A percentile compares a stretch with the other conserved stretches of the same genome.
phyloP scores from a whole-genome alignment of 345 rosid genomes.

The Cochlearia excelsa region DNA sequence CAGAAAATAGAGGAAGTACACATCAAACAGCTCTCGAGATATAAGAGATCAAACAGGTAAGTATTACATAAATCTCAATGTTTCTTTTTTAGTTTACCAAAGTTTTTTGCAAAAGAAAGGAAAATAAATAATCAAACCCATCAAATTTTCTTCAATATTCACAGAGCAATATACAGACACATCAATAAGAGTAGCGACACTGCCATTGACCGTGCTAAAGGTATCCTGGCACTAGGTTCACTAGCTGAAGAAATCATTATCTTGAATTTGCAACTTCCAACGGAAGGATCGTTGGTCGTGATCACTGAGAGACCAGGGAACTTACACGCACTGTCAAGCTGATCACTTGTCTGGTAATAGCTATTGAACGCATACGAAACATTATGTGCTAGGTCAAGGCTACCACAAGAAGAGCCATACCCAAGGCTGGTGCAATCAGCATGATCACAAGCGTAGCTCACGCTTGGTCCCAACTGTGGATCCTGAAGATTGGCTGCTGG shows the following conservation, averaged over 20 bases:
- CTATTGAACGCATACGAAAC: slow-evolving; percentile 65
- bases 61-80: slow-evolving; percentile 24
- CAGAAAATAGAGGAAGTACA: not conserved
- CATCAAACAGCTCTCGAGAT: slow-evolving; percentile 14
- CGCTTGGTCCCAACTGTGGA: slow-evolving; percentile 49
- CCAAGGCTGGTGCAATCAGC: slow-evolving; percentile 73
- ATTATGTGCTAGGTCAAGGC: slow-evolving; percentile 45
- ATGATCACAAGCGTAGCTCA: slow-evolving; percentile 59
- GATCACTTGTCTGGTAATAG: slow-evolving; percentile 56
- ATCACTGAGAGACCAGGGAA: slow-evolving; percentile 51
- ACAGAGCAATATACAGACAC: slow-evolving; percentile 35
- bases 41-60: slow-evolving; percentile 30
- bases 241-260: slow-evolving; percentile 45
- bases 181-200: slow-evolving; percentile 21
- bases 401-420: slow-evolving; percentile 53
- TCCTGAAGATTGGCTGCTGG: slow-evolving; percentile 46
- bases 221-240: slow-evolving; percentile 14
- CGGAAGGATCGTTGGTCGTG: slow-evolving; percentile 46
- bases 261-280: slow-evolving; percentile 52
- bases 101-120: slow-evolving; percentile 24
- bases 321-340: slow-evolving; percentile 55
- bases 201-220: slow-evolving; percentile 14
- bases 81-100: slow-evolving; percentile 21
- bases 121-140: slow-evolving; percentile 15
- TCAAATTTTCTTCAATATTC: slow-evolving; percentile 27